These are phyloP conservation scores for Plasmopara muralis DNA, from an alignment of 352 stramenopile genomes.

Conservation along the genomic window DNA sequence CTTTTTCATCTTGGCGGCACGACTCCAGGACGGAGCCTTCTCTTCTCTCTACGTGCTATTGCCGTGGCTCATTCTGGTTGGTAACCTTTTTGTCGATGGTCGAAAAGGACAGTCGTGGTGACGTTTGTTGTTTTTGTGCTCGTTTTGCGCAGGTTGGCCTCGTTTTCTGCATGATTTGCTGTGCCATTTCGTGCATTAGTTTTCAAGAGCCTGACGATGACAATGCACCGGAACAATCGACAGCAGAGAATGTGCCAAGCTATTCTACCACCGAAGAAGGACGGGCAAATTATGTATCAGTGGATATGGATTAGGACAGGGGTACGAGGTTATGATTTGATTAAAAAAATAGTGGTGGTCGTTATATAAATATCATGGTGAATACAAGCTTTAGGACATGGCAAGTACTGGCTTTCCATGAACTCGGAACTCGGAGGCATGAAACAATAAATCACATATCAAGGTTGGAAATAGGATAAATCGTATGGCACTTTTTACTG, in stretches of 20 bases:
- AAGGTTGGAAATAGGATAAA: too few species aligned
- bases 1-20: slow-evolving; percentile 73
- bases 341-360: too few species aligned
- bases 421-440: too few species aligned
- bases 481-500: too few species aligned
- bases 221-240: slow-evolving; percentile 19
- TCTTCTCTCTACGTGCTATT: slow-evolving; percentile 77
- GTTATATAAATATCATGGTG: too few species aligned
- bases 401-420: too few species aligned
- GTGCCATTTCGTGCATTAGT: slow-evolving; percentile 66
- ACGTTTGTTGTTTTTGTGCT: background rate
- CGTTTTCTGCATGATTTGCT: slow-evolving; percentile 74
- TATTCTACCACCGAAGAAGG: slow-evolving; percentile 52
- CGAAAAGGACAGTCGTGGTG: background rate
- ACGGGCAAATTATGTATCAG: slow-evolving; percentile 49
- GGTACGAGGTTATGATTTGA: too few species aligned
- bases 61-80: slow-evolving; percentile 76
- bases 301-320: slow-evolving; percentile 40
- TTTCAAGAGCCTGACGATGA: slow-evolving; percentile 33
- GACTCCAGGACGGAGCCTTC: slow-evolving; percentile 62
- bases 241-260: slow-evolving; percentile 30
- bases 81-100: slow-evolving; percentile 3
- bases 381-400: too few species aligned
- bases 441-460: too few species aligned
- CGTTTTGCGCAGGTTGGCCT: slow-evolving; percentile 40